Conservation (phyloP, 2,329 filamentous ascomycete genomes). For the Colletotrichum truncatum region DNA sequence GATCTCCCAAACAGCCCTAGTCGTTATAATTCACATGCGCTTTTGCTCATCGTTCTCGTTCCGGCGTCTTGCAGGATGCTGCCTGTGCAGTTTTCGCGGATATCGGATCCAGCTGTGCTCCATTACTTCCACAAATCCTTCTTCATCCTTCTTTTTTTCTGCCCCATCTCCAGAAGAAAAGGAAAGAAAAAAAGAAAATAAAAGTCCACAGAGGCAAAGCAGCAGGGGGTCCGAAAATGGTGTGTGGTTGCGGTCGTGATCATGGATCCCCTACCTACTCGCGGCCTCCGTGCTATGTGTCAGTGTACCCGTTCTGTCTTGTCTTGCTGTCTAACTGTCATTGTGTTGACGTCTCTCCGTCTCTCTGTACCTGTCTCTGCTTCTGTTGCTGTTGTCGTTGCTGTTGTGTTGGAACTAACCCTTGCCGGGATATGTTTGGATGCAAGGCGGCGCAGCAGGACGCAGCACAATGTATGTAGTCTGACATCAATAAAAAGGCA, state of each 20-base stretch:
- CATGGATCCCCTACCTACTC: constrained; percentile 18
- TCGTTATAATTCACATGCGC: constrained; percentile 6
- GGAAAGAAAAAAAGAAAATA: not conserved
- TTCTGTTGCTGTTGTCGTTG: not conserved
- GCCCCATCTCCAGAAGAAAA: not conserved
- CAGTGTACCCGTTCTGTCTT: not conserved
- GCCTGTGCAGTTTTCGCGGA: too few species aligned
- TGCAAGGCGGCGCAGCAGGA: constrained; percentile 4
- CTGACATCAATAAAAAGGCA: constrained; percentile 7
- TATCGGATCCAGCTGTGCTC: not conserved
- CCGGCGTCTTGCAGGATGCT: not conserved
- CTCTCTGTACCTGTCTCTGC: constrained; percentile 2
- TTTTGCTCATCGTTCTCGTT: not conserved
- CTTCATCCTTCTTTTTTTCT: not conserved
- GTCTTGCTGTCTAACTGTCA: not conserved
- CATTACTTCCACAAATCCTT: not conserved
- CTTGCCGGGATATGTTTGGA: not conserved
- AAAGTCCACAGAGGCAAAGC: not conserved
- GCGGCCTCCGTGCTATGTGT: not conserved
- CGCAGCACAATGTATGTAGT: constrained; percentile 4
- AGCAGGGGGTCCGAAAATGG: not conserved
- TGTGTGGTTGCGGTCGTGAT: constrained; percentile 9
- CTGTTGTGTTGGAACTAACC: too few species aligned
- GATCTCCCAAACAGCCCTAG: constrained; percentile 7
- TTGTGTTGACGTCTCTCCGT: not conserved